phyloP scores from a whole-genome alignment of 441 rosid genomes.

The Isatis lusitanica region DNA sequence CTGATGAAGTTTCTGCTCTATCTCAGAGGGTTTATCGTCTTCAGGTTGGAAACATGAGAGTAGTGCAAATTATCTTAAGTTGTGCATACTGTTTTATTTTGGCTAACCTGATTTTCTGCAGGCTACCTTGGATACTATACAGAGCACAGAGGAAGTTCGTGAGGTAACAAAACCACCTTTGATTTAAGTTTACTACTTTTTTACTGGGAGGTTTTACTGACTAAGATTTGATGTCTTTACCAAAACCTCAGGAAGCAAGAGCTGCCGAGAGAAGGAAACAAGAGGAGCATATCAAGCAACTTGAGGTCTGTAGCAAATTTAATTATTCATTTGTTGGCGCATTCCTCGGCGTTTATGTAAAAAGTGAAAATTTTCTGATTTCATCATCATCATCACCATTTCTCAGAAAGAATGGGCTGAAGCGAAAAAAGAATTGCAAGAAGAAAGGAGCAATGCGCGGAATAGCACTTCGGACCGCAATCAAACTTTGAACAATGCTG shows the following conservation, averaged over 20 bases:
- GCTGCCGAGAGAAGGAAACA: slow-evolving; percentile 82
- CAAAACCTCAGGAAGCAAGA: slow-evolving; percentile 66
- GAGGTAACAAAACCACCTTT: slow-evolving; percentile 54
- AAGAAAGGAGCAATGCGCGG: slow-evolving; percentile 75
- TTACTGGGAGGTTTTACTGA: background rate
- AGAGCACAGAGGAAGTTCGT: slow-evolving; percentile 86
- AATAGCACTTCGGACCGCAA: slow-evolving; percentile 67
- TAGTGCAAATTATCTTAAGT: slow-evolving; percentile 1
- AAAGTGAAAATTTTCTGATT: background rate
- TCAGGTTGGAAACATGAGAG: slow-evolving; percentile 55
- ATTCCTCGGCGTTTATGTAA: slow-evolving; percentile 3
- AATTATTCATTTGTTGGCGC: slow-evolving; percentile 1
- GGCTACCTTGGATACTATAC: slow-evolving; percentile 91
- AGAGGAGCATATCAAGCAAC: slow-evolving; percentile 68
- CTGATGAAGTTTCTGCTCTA: slow-evolving; percentile 82
- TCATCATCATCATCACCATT: too few relatives aligned
- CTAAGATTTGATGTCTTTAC: slow-evolving; percentile 18
- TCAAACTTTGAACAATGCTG: slow-evolving; percentile 66
- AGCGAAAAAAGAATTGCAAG: slow-evolving; percentile 86
- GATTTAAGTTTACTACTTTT: background rate
- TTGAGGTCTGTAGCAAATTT: slow-evolving; percentile 62
- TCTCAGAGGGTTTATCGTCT: slow-evolving; percentile 82
- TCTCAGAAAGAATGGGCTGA: slow-evolving; percentile 95
- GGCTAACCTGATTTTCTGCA: slow-evolving; percentile 43
- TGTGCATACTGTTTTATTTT: slow-evolving; percentile 14